phyloP scores from a whole-genome alignment of 805 yeast genomes.

The Kodamaea neixiangensis region DNA sequence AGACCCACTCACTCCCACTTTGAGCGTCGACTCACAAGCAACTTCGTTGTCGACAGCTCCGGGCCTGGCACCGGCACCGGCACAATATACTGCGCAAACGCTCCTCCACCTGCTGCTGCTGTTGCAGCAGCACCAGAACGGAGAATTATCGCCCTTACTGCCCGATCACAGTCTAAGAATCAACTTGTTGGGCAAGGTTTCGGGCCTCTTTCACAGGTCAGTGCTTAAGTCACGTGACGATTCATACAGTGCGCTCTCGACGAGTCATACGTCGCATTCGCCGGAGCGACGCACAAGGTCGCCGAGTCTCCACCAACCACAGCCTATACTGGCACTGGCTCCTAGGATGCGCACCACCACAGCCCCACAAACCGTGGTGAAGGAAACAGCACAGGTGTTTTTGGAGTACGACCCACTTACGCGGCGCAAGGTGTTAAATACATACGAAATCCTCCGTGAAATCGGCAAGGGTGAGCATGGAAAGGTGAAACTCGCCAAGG shows the following conservation, averaged over 20 bases:
- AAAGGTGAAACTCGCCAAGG: constrained; percentile 89
- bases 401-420: constrained; percentile 89
- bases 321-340: neutral
- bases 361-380: constrained; percentile 45
- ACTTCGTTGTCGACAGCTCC: neutral
- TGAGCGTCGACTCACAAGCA: neutral
- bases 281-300: neutral
- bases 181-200: constrained; percentile 33
- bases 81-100: neutral
- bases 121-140: neutral
- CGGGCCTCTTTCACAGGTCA: constrained; percentile 28
- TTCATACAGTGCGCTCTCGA: constrained; percentile 17
- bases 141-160: constrained; percentile 5
- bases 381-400: constrained; percentile 77
- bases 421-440: constrained; percentile 77
- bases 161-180: constrained; percentile 21
- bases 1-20: constrained; percentile 5
- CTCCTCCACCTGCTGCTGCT: neutral
- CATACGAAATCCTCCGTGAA: constrained; percentile 85
- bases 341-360: neutral
- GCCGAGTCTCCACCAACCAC: neutral
- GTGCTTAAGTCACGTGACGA: constrained; percentile 4
- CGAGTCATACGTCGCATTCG: constrained; percentile 14
- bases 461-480: constrained; percentile 98
- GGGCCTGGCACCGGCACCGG: neutral